Evolutionary conservation across 805 yeast genomes (phyloP).

Genomic region (Barnettozyma pratensis): DNA sequence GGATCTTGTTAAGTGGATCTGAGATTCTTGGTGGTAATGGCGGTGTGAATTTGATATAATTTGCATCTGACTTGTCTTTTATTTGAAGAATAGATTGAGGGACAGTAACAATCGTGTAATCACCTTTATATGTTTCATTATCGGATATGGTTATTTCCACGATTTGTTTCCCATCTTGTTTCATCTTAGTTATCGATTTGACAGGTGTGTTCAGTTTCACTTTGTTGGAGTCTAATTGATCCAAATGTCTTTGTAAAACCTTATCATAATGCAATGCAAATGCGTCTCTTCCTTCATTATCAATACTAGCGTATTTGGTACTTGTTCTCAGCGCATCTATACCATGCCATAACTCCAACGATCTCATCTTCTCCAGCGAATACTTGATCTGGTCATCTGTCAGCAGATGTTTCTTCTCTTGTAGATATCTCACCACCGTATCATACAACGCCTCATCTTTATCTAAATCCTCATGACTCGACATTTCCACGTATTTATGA

Average conservation of each 20-base stretch:
- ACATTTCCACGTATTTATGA: constrained; percentile 51
- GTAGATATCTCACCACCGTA: constrained; percentile 42
- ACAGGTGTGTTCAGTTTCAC: constrained; percentile 41
- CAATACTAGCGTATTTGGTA: constrained; percentile 62
- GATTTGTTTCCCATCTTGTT: constrained; percentile 14
- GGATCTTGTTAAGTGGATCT: constrained; percentile 42
- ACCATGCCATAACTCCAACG: constrained; percentile 78
- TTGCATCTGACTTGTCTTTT: constrained; percentile 30
- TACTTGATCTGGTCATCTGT: constrained; percentile 45
- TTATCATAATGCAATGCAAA: constrained; percentile 50
- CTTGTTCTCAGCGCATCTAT: constrained; percentile 62
- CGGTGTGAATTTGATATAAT: constrained; percentile 50
- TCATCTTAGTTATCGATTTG: constrained; percentile 29
- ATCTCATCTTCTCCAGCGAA: constrained; percentile 49
- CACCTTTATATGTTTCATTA: constrained; percentile 34
- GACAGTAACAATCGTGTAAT: constrained; percentile 65
- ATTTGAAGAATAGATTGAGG: constrained; percentile 68
- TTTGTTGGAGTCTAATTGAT: constrained; percentile 33
- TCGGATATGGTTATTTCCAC: constrained; percentile 23
- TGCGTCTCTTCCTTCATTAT: constrained; percentile 77
- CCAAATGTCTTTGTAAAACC: constrained; percentile 42
- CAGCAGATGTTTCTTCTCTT: constrained; percentile 40
- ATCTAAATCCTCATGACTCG: constrained; percentile 45
- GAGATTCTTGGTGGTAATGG: constrained; percentile 41
- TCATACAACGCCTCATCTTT: constrained; percentile 50